phyloP scores from a whole-genome alignment of 352 stramenopile species.

The Peronospora belbahrii region DNA sequence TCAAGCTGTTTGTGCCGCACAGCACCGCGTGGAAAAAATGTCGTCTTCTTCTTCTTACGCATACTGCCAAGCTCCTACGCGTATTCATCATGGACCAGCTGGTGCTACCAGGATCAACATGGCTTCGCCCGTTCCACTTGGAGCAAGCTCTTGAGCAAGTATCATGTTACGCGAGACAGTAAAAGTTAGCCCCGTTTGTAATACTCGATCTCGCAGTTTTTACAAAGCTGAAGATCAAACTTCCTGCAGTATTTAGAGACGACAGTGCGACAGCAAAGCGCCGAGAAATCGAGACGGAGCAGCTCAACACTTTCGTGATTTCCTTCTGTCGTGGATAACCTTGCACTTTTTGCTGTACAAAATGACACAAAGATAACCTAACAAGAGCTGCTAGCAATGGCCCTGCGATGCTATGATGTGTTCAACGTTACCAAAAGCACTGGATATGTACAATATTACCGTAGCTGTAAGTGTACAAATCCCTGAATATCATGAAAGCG shows the following conservation, averaged over 20 bases:
- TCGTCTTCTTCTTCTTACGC: conserved; percentile 35
- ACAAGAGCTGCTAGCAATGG: not conserved
- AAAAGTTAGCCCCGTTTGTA: no score
- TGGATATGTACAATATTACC: not conserved
- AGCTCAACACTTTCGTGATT: conserved; percentile 11
- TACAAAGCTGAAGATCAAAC: not conserved
- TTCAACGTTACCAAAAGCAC: no score
- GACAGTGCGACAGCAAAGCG: conserved; percentile 11
- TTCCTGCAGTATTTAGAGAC: conserved; percentile 6
- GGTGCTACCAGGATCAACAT: conserved; percentile 35
- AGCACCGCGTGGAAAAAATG: conserved; percentile 44
- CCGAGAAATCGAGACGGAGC: conserved; percentile 11
- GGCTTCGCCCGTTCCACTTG: conserved; percentile 15
- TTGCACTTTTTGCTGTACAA: conserved; percentile 18
- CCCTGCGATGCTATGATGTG: not conserved
- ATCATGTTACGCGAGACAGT: no score
- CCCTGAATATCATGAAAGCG: no score
- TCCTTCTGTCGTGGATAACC: conserved; percentile 21
- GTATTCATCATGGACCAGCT: conserved; percentile 38
- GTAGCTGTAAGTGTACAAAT: no score
- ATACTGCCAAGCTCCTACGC: conserved; percentile 35
- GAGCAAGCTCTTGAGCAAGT: no score
- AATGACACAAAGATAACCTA: conserved; percentile 12
- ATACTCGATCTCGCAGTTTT: not conserved
- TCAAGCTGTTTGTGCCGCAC: conserved; percentile 44